Evolutionary conservation across 371 early-diverging fungal genomes (phyloP).

Genomic region (Gilbertella persicaria): DNA sequence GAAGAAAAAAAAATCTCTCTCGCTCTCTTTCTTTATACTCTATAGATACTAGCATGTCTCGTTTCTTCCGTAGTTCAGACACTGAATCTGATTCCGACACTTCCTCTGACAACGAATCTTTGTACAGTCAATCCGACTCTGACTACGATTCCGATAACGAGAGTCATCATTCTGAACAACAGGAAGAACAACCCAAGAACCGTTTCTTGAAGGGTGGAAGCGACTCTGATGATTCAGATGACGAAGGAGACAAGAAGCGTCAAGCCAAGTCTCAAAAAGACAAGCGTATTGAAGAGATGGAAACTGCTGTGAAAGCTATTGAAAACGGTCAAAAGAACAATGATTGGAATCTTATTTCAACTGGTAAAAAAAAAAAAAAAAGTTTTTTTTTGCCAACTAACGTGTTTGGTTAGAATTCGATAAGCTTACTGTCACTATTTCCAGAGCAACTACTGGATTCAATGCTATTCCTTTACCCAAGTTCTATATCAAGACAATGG

Average conservation of each 20-base stretch:
- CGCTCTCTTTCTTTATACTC: constrained; percentile 4
- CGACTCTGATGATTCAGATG: constrained; percentile 62
- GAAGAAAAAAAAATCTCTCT: constrained; percentile 5
- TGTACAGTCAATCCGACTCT: constrained; percentile 58
- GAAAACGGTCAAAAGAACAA: constrained; percentile 82
- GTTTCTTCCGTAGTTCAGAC: constrained; percentile 68
- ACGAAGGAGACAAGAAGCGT: constrained; percentile 73
- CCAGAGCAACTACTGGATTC: constrained; percentile 72
- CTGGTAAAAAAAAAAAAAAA: constrained; percentile 55
- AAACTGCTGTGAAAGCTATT: constrained; percentile 62
- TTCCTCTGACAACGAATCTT: constrained; percentile 62
- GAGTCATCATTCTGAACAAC: constrained; percentile 38
- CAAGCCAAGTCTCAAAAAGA: constrained; percentile 84
- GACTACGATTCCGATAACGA: constrained; percentile 50
- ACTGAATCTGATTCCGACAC: constrained; percentile 53
- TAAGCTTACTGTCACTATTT: constrained; percentile 73
- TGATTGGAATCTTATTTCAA: constrained; percentile 86
- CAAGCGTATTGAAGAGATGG: constrained; percentile 78
- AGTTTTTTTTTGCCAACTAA: background rate
- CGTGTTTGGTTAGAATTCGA: constrained; percentile 72
- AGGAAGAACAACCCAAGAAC: constrained; percentile 36
- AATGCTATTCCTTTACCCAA: constrained; percentile 68
- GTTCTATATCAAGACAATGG: constrained; percentile 79
- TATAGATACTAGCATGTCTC: constrained; percentile 39
- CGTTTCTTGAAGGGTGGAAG: constrained; percentile 49